Percentiles rank a stretch among this genome's conserved stretches.
Conservation (phyloP, 371 early-diverging fungal genomes). For the Amoeboaphelidium protococcarum region DNA sequence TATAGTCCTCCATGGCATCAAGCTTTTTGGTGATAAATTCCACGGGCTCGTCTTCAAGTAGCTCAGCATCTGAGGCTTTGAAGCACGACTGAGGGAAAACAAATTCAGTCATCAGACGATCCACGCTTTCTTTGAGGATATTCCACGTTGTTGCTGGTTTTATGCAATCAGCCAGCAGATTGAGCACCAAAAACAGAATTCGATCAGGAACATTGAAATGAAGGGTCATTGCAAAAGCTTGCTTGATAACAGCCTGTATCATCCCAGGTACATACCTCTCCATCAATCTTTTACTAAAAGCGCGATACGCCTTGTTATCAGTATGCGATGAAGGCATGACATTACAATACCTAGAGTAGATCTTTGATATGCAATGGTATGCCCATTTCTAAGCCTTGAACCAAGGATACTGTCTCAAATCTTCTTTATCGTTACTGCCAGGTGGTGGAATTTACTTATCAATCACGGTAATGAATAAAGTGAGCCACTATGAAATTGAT, state of each 20-base stretch:
- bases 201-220: conserved; percentile 12
- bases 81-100: conserved; percentile 71
- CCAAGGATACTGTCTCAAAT: conserved; percentile 44
- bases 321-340: neutral
- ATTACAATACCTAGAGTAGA: conserved; percentile 23
- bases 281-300: conserved; percentile 49
- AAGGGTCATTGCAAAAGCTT: conserved; percentile 36
- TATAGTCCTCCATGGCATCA: conserved; percentile 45
- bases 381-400: conserved; percentile 89
- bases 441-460: conserved; percentile 28
- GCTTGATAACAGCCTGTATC: conserved; percentile 38
- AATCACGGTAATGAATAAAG: conserved; percentile 44
- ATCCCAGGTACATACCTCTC: conserved; percentile 61
- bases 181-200: conserved; percentile 10
- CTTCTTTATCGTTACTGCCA: conserved; percentile 23
- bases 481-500: conserved; percentile 55
- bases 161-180: conserved; percentile 18
- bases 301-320: conserved; percentile 2
- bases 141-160: conserved; percentile 64
- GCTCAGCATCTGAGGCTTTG: conserved; percentile 40
- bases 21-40: conserved; percentile 69
- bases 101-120: conserved; percentile 41
- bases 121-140: conserved; percentile 48
- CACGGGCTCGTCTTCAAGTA: conserved; percentile 70
- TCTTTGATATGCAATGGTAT: conserved; percentile 42